Conservation (phyloP, 2,329 filamentous ascomycete genomes). For the Triangularia setosa region DNA sequence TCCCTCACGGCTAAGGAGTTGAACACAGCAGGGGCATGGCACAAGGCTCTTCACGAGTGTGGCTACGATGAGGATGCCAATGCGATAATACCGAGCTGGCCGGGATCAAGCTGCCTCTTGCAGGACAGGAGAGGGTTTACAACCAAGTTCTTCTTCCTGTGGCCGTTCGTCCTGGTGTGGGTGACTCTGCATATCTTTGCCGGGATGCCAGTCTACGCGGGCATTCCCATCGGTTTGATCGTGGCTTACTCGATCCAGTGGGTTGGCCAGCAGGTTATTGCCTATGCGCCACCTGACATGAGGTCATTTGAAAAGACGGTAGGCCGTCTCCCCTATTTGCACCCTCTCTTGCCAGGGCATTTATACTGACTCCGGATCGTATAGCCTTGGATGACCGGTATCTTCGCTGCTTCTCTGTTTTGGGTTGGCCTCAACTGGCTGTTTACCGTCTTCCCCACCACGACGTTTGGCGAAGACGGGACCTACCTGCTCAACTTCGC, state of each 20-base stretch:
- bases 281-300: conserved; percentile 83
- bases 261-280: conserved; percentile 70
- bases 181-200: conserved; percentile 68
- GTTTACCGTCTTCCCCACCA: conserved; percentile 60
- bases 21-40: conserved; percentile 79
- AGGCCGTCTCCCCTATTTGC: conserved; percentile 31
- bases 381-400: conserved; percentile 86
- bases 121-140: conserved; percentile 76
- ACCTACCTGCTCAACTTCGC: conserved; percentile 74
- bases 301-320: conserved; percentile 85
- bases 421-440: conserved; percentile 75
- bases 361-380: conserved; percentile 13
- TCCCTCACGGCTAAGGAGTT: conserved; percentile 82
- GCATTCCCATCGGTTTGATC: conserved; percentile 66
- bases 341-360: conserved; percentile 16
- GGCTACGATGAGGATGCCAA: conserved; percentile 80
- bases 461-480: conserved; percentile 49
- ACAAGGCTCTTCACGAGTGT: conserved; percentile 74
- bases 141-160: conserved; percentile 82
- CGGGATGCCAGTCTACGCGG: conserved; percentile 68
- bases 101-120: conserved; percentile 65
- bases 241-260: conserved; percentile 70
- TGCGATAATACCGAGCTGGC: conserved; percentile 65
- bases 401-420: conserved; percentile 85
- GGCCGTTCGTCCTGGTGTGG: conserved; percentile 76